A percentile compares a stretch with the other conserved stretches of the same genome.
Evolutionary conservation across 176 grass and related monocot species (phyloP).

Genomic region (barley (Hordeum vulgare)): MorexV3_pseudomolecules_assembly NC_058524.1:31220552-31221051

Average conservation of each 20-base stretch:
- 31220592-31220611: constrained; percentile 16
- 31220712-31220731: background rate
- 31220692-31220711: background rate
- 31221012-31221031: background rate
- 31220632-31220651: background rate
- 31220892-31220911: background rate
- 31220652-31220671: background rate
- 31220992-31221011: background rate
- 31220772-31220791: background rate
- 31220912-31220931: background rate
- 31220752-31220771: constrained; percentile 16
- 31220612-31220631: constrained; percentile 57
- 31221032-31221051: background rate
- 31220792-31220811: background rate
- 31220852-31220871: background rate
- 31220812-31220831: background rate
- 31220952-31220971: background rate
- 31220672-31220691: background rate
- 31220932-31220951: background rate
- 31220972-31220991: background rate
- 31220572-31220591: constrained; percentile 55
- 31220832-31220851: background rate
- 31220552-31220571: constrained; percentile 63
- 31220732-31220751: constrained; percentile 1
- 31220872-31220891: background rate